These are phyloP conservation scores for Smittium mucronatum DNA, from an alignment of 371 early-diverging fungal genomes.

Conservation along the genomic window DNA sequence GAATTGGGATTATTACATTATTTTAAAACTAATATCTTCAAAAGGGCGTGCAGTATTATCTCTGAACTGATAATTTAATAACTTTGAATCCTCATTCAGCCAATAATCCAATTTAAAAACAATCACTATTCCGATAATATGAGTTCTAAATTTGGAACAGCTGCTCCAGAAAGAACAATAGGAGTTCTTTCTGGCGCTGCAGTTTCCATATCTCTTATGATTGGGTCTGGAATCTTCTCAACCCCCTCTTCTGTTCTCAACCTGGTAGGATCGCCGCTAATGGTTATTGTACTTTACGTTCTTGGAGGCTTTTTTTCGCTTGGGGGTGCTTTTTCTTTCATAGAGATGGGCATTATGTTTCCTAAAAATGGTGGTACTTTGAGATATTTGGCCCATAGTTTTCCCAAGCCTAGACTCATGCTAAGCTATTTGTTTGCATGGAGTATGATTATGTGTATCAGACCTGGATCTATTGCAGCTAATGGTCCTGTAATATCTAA, in stretches of 20 bases:
- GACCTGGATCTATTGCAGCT: slow-evolving; percentile 38
- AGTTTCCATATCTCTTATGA: slow-evolving; percentile 63
- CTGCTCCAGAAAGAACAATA: slow-evolving; percentile 27
- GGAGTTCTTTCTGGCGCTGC: slow-evolving; percentile 54
- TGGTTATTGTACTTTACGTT: slow-evolving; percentile 64
- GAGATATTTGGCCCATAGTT: slow-evolving; percentile 64
- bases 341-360: slow-evolving; percentile 76
- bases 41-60: too few relatives aligned
- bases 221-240: slow-evolving; percentile 79
- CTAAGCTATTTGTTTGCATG: slow-evolving; percentile 62
- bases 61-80: too few relatives aligned
- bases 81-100: too few relatives aligned
- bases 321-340: slow-evolving; percentile 60
- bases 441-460: slow-evolving; percentile 32
- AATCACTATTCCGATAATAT: neutral
- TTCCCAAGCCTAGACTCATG: slow-evolving; percentile 44
- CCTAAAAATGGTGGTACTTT: slow-evolving; percentile 76
- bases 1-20: too few relatives aligned
- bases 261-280: slow-evolving; percentile 51
- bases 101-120: too few relatives aligned
- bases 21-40: too few relatives aligned
- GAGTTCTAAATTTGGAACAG: neutral
- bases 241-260: slow-evolving; percentile 62
- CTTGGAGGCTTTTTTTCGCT: slow-evolving; percentile 60
- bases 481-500: slow-evolving; percentile 33